A percentile compares a stretch with the other conserved stretches of the same genome.
Conservation (phyloP, 2,329 filamentous ascomycete genomes). For the Waltergamsia citrina region DNA sequence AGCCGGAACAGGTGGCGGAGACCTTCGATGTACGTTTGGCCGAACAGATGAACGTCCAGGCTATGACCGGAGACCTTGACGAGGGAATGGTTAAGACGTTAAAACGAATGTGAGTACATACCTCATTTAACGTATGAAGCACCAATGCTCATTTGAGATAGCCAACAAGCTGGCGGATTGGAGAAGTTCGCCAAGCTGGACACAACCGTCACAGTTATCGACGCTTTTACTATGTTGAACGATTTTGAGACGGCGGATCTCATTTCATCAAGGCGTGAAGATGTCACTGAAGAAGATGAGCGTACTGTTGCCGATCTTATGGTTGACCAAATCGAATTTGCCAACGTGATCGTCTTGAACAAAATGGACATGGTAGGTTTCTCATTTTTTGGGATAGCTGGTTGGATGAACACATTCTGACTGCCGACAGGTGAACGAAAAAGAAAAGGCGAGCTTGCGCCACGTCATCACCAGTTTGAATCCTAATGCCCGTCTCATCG, state of each 20-base stretch:
- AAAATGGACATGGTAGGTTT: conserved; percentile 52
- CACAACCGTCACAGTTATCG: conserved; percentile 63
- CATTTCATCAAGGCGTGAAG: conserved; percentile 52
- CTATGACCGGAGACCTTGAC: conserved; percentile 20
- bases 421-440: conserved; percentile 25
- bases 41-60: conserved; percentile 30
- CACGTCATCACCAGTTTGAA: conserved; percentile 53
- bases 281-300: conserved; percentile 58
- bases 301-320: conserved; percentile 66
- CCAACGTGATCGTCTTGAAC: conserved; percentile 63
- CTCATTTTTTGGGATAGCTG: background rate
- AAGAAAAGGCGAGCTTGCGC: conserved; percentile 34
- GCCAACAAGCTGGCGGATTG: conserved; percentile 49
- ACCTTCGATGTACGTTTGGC: conserved; percentile 54
- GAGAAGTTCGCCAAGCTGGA: conserved; percentile 58
- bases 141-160: conserved; percentile 5
- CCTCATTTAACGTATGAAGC: no score
- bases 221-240: conserved; percentile 62
- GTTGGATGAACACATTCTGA: no score
- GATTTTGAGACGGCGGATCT: conserved; percentile 65
- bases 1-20: conserved; percentile 66
- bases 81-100: conserved; percentile 23
- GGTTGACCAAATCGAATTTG: conserved; percentile 71
- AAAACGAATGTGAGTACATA: conserved; percentile 20
- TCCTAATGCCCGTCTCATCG: conserved; percentile 54